These are phyloP conservation scores for Didymella segeticola DNA, from an alignment of 2,329 filamentous ascomycete species.

Conservation along the genomic window DNA sequence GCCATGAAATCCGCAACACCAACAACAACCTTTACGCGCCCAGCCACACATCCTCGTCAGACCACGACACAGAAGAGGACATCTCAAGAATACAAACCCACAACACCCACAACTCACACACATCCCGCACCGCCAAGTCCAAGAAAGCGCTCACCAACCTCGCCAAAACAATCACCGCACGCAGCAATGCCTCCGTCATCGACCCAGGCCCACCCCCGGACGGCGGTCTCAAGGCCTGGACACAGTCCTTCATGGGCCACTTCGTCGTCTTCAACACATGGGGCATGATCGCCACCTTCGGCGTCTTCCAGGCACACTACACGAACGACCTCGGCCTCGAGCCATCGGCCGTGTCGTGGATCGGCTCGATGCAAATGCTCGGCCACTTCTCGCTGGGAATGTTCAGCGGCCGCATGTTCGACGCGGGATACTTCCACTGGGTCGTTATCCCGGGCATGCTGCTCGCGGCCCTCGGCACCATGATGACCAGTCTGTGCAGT, in stretches of 20 bases:
- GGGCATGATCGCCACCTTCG: conserved; percentile 48
- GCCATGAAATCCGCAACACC: background rate
- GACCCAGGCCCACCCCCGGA: conserved; percentile 50
- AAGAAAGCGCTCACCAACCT: conserved; percentile 25
- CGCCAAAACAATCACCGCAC: conserved; percentile 36
- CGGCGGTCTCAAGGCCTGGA: conserved; percentile 48
- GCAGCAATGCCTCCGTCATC: conserved; percentile 41
- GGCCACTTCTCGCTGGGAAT: conserved; percentile 60
- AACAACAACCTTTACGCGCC: conserved; percentile 15
- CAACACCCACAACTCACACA: conserved; percentile 11
- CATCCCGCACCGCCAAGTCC: conserved; percentile 15
- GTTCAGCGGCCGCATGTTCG: conserved; percentile 59
- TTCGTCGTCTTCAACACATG: conserved; percentile 48
- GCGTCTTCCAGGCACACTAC: conserved; percentile 49
- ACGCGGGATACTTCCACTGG: conserved; percentile 59
- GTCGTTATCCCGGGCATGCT: conserved; percentile 53
- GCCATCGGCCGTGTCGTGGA: conserved; percentile 59
- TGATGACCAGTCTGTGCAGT: conserved; percentile 59
- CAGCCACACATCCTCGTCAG: conserved; percentile 7
- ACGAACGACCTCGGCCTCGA: conserved; percentile 34
- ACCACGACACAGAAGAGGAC: conserved; percentile 4
- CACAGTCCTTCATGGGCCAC: conserved; percentile 46
- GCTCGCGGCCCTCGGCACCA: conserved; percentile 56
- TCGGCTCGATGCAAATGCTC: conserved; percentile 60
- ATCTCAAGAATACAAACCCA: conserved; percentile 25